Base-by-base conservation (phyloP, 257 asterid species). In the Solanum pimpinellifolium region DNA sequence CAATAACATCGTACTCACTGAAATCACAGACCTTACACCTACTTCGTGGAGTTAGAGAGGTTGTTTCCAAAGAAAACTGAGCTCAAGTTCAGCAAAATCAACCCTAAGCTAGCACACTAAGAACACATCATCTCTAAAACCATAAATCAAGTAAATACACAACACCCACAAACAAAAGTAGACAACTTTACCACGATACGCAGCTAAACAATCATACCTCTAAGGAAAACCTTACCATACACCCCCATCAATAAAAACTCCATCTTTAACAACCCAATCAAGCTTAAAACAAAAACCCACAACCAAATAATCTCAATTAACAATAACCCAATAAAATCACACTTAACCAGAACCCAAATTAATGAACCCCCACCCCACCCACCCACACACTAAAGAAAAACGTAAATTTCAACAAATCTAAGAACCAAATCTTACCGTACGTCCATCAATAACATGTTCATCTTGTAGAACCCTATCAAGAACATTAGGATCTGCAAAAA, bases 401-500 rank as follows among this genome's bases (percentile, higher is more conserved):
- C 35, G 27, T 16, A 78, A 29, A 9, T 46, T 44, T 9, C 25
- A 2, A 46, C 7, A 78, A 46, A 25, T 42, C 83, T 76, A n/a
- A 23, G 23, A 11, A 39, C 27, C 9, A 76, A 73, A 20, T 20
- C 81, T 73, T 29, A 73, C 81, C 81, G 96, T 91, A 85, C 98
- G 98, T 44, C 95, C 98, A 91, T 96, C 98, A 65, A 96, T 93
- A 23, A 91, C 93, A 77, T 96, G 98, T 27, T 92, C 91, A 35
- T 94, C 98, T 86, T 94, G 96, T 69, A 96, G 95, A 90, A 94
- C 96, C 88, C 90, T 87, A 87, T 94, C 98, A 12, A 95, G 94
- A 86, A 92, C 74, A 56, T 72, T 85, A 35, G 98, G 98, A 94
- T 94, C 98, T 82, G 98, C 69, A 86, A 93, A 95, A 1, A 94